Percentiles rank a stretch among this genome's conserved stretches.
Evolutionary conservation across 495 filamentous ascomycete species (phyloP).

Genomic region (Penicillium canariense): DNA sequence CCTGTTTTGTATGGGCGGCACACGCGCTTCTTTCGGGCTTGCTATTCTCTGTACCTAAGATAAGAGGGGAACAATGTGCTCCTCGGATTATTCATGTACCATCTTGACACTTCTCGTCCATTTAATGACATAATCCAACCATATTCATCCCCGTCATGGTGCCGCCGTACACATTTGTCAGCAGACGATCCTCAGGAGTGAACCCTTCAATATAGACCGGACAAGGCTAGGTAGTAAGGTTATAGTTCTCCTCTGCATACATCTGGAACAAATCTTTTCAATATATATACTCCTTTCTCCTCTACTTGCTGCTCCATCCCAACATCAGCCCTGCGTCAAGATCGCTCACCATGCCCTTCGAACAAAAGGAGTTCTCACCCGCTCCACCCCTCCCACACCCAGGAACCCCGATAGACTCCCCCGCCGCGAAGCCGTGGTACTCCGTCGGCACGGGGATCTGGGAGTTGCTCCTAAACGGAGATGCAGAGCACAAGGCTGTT

Average conservation of each 20-base stretch:
- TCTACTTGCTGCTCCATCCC: no score
- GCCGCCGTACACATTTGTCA: no score
- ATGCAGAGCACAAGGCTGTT: constrained; percentile 18
- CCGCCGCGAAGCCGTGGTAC: constrained; percentile 21
- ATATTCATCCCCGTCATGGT: neutral
- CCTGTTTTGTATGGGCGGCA: neutral
- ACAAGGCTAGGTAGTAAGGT: no score
- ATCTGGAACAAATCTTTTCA: no score
- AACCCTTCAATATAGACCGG: no score
- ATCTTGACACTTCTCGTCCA: neutral
- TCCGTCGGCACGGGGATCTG: constrained; percentile 24
- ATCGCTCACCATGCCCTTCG: constrained; percentile 21
- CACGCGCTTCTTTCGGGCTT: neutral
- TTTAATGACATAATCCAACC: neutral
- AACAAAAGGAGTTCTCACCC: constrained; percentile 25
- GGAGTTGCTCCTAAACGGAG: constrained; percentile 25
- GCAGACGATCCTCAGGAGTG: no score
- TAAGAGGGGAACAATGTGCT: neutral
- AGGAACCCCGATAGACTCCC: constrained; percentile 12
- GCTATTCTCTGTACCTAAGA: neutral
- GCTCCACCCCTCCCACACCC: constrained; percentile 16
- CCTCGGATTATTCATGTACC: neutral
- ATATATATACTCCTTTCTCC: no score
- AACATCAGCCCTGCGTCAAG: no score
- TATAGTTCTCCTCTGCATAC: no score